Conservation (phyloP, 306 rosid species). For the Fagus crenata region DNA sequence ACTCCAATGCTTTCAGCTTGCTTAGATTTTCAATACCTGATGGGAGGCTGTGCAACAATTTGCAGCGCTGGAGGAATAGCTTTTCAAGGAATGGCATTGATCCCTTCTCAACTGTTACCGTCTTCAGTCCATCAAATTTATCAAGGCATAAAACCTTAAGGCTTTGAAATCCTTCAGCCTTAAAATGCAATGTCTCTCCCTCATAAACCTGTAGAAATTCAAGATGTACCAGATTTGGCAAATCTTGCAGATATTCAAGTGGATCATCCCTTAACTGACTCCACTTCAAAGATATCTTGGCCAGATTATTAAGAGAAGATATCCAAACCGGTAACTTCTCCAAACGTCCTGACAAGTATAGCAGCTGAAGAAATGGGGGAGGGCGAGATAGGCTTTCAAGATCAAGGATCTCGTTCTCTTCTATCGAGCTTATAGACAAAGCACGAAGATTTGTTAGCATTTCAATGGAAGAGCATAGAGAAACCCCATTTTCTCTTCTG, state of each 20-base stretch:
- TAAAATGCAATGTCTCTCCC: slow-evolving; percentile 48
- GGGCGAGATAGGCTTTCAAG: slow-evolving; percentile 35
- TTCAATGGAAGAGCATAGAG: slow-evolving; percentile 42
- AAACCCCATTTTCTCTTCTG: slow-evolving; percentile 44
- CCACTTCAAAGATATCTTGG: slow-evolving; percentile 40
- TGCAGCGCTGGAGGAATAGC: slow-evolving; percentile 53
- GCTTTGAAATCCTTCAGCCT: slow-evolving; percentile 48
- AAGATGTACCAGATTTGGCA: slow-evolving; percentile 51
- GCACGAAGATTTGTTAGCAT: slow-evolving; percentile 36
- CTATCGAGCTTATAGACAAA: slow-evolving; percentile 35
- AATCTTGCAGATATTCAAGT: slow-evolving; percentile 34
- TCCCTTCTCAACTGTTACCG: slow-evolving; percentile 45
- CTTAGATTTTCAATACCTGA: slow-evolving; percentile 52
- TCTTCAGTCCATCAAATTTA: slow-evolving; percentile 46
- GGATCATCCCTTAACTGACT: slow-evolving; percentile 43
- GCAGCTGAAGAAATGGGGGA: slow-evolving; percentile 39
- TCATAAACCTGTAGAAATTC: slow-evolving; percentile 50
- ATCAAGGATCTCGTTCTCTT: slow-evolving; percentile 38
- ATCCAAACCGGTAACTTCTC: slow-evolving; percentile 47
- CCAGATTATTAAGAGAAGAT: slow-evolving; percentile 32
- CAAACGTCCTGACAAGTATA: slow-evolving; percentile 42
- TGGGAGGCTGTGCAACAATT: slow-evolving; percentile 44
- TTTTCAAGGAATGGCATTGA: slow-evolving; percentile 66
- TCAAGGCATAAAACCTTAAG: slow-evolving; percentile 62
- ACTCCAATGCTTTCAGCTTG: slow-evolving; percentile 52